Evolutionary conservation across 1,284 basidiomycete genomes (phyloP).

Genomic region (Ganoderma lucidum): DNA sequence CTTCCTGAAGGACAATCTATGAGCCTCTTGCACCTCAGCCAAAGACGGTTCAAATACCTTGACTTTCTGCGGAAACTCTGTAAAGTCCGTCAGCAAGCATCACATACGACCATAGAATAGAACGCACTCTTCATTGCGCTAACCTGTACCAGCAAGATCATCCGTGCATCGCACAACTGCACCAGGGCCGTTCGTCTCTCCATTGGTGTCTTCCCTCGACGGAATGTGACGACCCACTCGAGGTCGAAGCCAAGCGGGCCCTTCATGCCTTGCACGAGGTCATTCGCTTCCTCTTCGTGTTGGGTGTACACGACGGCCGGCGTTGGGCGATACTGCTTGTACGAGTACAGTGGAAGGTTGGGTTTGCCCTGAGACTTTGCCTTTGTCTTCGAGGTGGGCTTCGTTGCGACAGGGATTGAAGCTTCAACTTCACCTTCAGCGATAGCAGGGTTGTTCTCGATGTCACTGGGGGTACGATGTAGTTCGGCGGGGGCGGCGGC

Average conservation of each 20-base stretch:
- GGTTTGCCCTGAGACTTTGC: neutral
- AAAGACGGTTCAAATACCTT: conserved; percentile 43
- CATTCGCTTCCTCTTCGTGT: conserved; percentile 52
- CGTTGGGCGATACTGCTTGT: conserved; percentile 45
- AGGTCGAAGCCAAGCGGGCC: conserved; percentile 67
- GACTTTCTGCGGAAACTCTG: conserved; percentile 52
- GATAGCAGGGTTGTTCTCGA: conserved; percentile 18
- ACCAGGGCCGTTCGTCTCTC: conserved; percentile 57
- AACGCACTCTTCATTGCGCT: conserved; percentile 59
- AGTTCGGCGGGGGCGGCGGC: conserved; percentile 2
- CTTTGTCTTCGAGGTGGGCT: neutral
- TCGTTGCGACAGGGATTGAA: neutral
- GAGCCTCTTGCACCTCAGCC: neutral
- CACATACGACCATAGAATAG: neutral
- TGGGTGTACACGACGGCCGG: conserved; percentile 51
- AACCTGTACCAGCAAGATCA: conserved; percentile 65
- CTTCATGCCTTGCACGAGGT: conserved; percentile 47
- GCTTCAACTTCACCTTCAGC: neutral
- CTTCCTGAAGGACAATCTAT: conserved; percentile 43
- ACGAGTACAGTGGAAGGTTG: conserved; percentile 48
- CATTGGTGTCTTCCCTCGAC: conserved; percentile 35
- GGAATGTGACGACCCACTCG: conserved; percentile 60
- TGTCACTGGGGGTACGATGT: conserved; percentile 14
- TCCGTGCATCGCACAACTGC: conserved; percentile 55
- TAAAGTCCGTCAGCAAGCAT: neutral